phyloP scores from a whole-genome alignment of 257 asterid species.

The Verbena officinalis region DNA sequence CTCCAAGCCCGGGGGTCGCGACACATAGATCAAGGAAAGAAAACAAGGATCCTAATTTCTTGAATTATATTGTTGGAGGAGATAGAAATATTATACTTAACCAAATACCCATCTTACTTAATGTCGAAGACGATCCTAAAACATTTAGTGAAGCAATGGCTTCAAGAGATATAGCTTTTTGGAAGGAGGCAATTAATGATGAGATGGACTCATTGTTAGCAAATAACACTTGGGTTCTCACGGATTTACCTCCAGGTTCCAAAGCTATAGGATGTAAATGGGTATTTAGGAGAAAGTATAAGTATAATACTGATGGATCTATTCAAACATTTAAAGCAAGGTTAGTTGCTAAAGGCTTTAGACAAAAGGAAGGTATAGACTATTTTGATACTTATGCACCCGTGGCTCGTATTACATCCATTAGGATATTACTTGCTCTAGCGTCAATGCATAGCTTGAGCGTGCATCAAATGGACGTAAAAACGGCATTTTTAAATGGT shows the following conservation, averaged over 20 bases:
- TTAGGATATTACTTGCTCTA: background rate
- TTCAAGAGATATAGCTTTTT: background rate
- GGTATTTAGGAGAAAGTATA: background rate
- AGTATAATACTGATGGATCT: background rate
- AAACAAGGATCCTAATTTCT: too few species aligned
- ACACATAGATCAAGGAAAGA: too few species aligned
- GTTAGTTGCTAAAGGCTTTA: background rate
- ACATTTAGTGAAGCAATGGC: too few species aligned
- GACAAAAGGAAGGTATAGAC: background rate
- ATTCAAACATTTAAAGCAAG: background rate
- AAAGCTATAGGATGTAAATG: background rate
- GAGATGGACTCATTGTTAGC: background rate
- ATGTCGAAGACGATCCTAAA: too few species aligned
- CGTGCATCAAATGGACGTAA: background rate
- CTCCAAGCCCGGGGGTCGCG: too few species aligned
- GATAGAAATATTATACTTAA: too few species aligned
- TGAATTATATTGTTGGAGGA: too few species aligned
- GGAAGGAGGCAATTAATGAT: too few species aligned
- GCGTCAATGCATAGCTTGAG: background rate
- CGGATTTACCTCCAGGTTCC: background rate
- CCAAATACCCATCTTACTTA: too few species aligned
- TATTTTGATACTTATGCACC: constrained; percentile 1
- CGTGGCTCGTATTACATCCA: background rate
- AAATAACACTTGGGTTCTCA: background rate
- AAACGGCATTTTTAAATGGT: background rate